Conservation (phyloP, 441 rosid genomes). For the Populus hybrid region DNA sequence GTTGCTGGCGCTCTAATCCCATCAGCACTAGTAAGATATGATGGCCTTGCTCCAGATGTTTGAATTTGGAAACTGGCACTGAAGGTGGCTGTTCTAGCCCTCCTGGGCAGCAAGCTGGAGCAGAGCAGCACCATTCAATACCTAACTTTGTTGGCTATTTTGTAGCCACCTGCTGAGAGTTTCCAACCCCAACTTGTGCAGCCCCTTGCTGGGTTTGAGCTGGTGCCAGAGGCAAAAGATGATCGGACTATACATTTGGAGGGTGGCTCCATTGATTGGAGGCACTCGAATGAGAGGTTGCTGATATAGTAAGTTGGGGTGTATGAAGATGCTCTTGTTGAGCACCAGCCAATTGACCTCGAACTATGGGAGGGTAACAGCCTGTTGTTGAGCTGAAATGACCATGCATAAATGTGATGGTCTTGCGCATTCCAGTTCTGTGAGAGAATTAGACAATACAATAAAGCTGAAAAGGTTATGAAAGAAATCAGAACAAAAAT, state of each 20-base stretch:
- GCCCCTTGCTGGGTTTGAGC: slow-evolving; percentile 36
- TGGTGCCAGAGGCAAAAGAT: slow-evolving; percentile 25
- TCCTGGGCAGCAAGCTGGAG: slow-evolving; percentile 32
- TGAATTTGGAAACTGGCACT: slow-evolving; percentile 41
- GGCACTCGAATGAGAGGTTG: slow-evolving; percentile 33
- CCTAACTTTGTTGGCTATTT: slow-evolving; percentile 30
- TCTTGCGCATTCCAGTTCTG: slow-evolving; percentile 17
- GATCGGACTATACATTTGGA: slow-evolving; percentile 30
- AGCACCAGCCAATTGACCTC: slow-evolving; percentile 21
- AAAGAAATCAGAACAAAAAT: neutral
- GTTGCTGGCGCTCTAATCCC: slow-evolving; percentile 25
- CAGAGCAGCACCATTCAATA: slow-evolving; percentile 25
- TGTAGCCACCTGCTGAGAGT: slow-evolving; percentile 22
- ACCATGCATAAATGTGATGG: slow-evolving; percentile 7
- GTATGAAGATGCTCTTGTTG: slow-evolving; percentile 19
- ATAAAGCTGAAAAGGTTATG: neutral
- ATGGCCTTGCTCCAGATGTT: slow-evolving; percentile 27
- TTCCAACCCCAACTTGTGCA: slow-evolving; percentile 24
- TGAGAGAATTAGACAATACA: slow-evolving; percentile 8
- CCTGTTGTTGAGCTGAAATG: slow-evolving; percentile 24
- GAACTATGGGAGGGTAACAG: slow-evolving; percentile 21
- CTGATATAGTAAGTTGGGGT: slow-evolving; percentile 34
- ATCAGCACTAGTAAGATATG: slow-evolving; percentile 12
- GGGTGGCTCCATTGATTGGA: slow-evolving; percentile 36
- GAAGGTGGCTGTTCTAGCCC: slow-evolving; percentile 39